phyloP scores from a whole-genome alignment of 768 basidiomycete species.

The Pisolithus microcarpus region DNA sequence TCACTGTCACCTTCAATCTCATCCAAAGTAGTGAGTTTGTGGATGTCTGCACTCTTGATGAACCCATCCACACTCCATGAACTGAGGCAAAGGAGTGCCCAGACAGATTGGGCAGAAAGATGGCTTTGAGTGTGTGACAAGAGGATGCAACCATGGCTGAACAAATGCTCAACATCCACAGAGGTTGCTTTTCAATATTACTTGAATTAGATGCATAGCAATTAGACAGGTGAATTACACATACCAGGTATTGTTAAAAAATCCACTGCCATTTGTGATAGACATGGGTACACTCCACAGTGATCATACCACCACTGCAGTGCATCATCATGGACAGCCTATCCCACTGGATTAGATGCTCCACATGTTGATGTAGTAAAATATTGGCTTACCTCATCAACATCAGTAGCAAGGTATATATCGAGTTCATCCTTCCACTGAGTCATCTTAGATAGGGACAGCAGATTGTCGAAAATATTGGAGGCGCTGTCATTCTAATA shows the following conservation, averaged over 20 bases:
- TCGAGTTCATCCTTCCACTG: not conserved
- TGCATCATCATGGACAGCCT: not conserved
- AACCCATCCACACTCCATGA: slow-evolving; percentile 16
- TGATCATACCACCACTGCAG: not conserved
- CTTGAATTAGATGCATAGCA: not conserved
- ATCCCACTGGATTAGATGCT: no score
- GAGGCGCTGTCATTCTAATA: not conserved
- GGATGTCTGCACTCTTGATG: no score
- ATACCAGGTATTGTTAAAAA: not conserved
- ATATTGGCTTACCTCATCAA: not conserved
- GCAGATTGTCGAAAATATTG: slow-evolving; percentile 2
- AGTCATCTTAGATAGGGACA: not conserved
- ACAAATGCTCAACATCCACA: slow-evolving; percentile 22
- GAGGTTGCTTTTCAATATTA: slow-evolving; percentile 22
- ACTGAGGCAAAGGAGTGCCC: slow-evolving; percentile 27
- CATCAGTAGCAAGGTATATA: not conserved
- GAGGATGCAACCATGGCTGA: slow-evolving; percentile 20
- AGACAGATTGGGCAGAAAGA: slow-evolving; percentile 19
- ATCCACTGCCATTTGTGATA: not conserved
- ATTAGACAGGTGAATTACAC: not conserved
- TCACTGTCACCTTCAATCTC: slow-evolving; percentile 5
- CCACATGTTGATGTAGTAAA: no score
- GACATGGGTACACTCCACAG: not conserved
- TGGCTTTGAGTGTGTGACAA: slow-evolving; percentile 20
- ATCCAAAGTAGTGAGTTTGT: slow-evolving; percentile 3